These are phyloP conservation scores for Oropetium thomaeum DNA, from an alignment of 176 grass and related monocot species.

Conservation along the genomic window DNA sequence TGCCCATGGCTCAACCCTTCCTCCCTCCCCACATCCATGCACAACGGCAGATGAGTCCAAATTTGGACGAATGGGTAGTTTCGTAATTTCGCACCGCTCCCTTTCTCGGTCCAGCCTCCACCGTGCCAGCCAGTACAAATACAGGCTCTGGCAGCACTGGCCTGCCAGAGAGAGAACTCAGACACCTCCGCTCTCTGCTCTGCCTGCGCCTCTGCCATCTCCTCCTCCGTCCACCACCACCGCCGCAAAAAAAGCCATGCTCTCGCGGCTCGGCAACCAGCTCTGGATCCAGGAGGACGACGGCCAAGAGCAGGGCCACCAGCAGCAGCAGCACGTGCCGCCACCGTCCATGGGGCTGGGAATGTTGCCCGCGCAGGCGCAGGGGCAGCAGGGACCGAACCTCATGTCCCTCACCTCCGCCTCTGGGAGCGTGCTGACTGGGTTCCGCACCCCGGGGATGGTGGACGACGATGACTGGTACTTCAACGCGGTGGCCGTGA, in stretches of 20 bases:
- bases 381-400: conserved; percentile 16
- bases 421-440: not conserved
- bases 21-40: too few species aligned
- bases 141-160: conserved; percentile 25
- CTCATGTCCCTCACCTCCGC: conserved; percentile 8
- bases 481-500: conserved; percentile 19
- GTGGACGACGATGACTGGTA: conserved; percentile 54
- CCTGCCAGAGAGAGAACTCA: not conserved
- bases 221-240: not conserved
- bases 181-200: not conserved
- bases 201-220: conserved; percentile 26
- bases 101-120: not conserved
- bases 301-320: conserved; percentile 12
- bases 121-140: not conserved
- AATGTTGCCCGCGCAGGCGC: not conserved
- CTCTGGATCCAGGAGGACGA: conserved; percentile 63
- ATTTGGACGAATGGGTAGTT: not conserved
- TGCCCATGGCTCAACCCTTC: not conserved
- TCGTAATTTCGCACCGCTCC: not conserved
- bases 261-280: conserved; percentile 50
- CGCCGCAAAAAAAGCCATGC: conserved; percentile 46
- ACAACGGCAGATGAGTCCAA: not conserved
- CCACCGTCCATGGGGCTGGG: conserved; percentile 17
- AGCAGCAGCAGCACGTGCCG: conserved; percentile 26
- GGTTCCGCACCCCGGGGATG: conserved; percentile 17